Conservation (phyloP, 345 rosid genomes). For the Aurinia saxatilis region DNA sequence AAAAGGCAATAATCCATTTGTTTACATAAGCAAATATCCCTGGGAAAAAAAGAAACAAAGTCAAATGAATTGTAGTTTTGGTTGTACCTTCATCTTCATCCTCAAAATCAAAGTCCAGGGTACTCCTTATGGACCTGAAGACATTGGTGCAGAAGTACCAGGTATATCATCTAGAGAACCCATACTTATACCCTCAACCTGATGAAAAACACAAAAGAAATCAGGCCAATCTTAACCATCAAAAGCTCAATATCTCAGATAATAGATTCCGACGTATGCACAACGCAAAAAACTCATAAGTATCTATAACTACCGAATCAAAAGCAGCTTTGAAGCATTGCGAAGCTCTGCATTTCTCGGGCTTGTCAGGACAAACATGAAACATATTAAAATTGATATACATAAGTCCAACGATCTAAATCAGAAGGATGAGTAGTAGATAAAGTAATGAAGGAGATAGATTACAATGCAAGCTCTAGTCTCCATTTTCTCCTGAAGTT, state of each 20-base stretch:
- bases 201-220: constrained; percentile 29
- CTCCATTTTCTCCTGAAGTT: constrained; percentile 63
- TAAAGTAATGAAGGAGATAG: constrained; percentile 12
- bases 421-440: not conserved
- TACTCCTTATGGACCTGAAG: constrained; percentile 77
- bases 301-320: constrained; percentile 49
- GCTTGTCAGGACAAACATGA: constrained; percentile 89
- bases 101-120: constrained; percentile 94
- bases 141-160: constrained; percentile 50
- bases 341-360: constrained; percentile 79
- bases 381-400: not conserved
- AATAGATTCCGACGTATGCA: no score
- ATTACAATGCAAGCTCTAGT: constrained; percentile 80
- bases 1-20: not conserved
- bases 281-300: not conserved
- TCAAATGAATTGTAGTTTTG: not conserved
- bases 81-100: constrained; percentile 80
- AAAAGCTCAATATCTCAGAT: not conserved
- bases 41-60: not conserved
- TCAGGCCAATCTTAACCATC: constrained; percentile 9
- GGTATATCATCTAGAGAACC: constrained; percentile 82
- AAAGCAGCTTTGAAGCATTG: constrained; percentile 65
- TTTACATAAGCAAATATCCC: not conserved
- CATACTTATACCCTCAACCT: constrained; percentile 76
- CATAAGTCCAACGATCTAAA: not conserved